Evolutionary conservation across 108 stramenopile species (phyloP), one percentile per base, ranked within the genome.

Genomic region (Fragilaria radians): DNA sequence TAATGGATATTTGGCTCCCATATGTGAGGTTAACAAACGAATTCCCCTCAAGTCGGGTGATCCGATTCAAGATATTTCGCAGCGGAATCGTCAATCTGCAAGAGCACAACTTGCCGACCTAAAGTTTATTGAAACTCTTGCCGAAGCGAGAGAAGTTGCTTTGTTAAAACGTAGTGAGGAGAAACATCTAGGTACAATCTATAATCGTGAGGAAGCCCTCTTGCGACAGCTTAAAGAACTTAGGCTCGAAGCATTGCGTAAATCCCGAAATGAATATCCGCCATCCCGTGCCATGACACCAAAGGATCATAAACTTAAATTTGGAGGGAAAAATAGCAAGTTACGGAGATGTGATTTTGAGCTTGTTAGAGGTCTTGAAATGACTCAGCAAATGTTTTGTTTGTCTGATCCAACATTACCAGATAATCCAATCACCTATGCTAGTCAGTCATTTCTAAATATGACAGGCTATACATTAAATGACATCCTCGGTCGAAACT

Each of bases 401-500:
- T 28, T 81, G 11, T 54, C 75, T 1, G 73, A 76, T 56, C 73
- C 76, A 3, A 19, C 11, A 4, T 50, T 68, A 7, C 70, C 66
- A 30, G 80, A 74, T 42, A 74, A 76, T 62, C 75, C 76, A 14
- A 53, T 81, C 32, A 62, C 71, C 32, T 83, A 57, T 46, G 57
- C 63, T 32, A 67, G 64, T 32, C 57, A 85, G 28, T 78, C 77
- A 28, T 89, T 89, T 72, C 61, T 69, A 25, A 32, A 66, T 18
- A 63, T 92, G 47, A 85, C 90, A 2, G 88, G 88, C 0, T 92
- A 92, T 67, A 51, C 52, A 17, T 57, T 33, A 17, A 28, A 61
- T 4, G 79, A 88, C 32, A 57, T 80, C 3, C 50, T 85, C 1
- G 83, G 83, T 0, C 63, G 81, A 46, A 88, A 88, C 67, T 88